Evolutionary conservation across 1,284 basidiomycete genomes (phyloP).

Genomic region (Cutaneotrichosporon sp.): DNA sequence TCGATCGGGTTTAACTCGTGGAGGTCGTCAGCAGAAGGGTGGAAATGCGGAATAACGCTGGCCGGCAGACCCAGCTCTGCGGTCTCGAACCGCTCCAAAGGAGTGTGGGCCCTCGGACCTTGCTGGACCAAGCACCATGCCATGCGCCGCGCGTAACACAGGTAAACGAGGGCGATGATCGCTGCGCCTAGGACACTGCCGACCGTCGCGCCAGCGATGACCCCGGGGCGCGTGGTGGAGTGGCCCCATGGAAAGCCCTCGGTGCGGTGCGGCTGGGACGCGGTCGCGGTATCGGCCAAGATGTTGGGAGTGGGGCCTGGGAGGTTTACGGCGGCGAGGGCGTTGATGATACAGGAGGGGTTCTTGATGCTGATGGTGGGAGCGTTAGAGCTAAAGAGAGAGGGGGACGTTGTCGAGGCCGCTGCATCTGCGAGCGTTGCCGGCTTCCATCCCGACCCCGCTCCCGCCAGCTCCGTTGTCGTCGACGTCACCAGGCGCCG

Average conservation of each 20-base stretch:
- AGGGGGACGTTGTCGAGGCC: background rate
- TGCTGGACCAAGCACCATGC: slow-evolving; percentile 6
- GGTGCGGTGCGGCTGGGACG: background rate
- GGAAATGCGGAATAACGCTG: background rate
- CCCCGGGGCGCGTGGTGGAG: slow-evolving; percentile 2
- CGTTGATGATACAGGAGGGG: background rate
- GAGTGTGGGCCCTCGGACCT: background rate
- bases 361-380: background rate
- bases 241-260: background rate
- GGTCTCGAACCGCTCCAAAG: background rate
- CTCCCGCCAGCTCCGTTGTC: too few relatives aligned
- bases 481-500: too few relatives aligned
- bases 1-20: background rate
- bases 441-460: too few relatives aligned
- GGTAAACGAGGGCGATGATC: slow-evolving; percentile 1
- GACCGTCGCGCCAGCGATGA: slow-evolving; percentile 7
- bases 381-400: background rate
- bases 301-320: background rate
- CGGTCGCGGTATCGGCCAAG: background rate
- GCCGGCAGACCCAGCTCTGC: background rate
- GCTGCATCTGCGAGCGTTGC: too few relatives aligned
- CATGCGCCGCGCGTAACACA: slow-evolving; percentile 3
- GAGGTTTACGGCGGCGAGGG: background rate
- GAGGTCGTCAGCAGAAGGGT: background rate
- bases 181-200: slow-evolving; percentile 3